Conservation (phyloP, 1,139 yeast species). For the Saccharomyces hybrid region DNA sequence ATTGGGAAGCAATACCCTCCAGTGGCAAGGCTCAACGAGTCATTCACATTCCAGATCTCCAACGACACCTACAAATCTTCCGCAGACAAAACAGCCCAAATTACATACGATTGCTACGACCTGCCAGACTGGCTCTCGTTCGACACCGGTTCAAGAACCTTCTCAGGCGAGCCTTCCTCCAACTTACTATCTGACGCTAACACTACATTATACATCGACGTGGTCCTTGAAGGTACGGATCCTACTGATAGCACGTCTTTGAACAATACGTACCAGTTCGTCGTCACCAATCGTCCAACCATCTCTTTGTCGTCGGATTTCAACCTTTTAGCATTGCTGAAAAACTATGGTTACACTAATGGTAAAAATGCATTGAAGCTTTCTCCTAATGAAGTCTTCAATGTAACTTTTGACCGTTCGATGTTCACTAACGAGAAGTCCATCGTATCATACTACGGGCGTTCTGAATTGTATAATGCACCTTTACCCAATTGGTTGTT, state of each 20-base stretch:
- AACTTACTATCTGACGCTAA: constrained; percentile 38
- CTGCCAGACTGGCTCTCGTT: constrained; percentile 77
- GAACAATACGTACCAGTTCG: constrained; percentile 45
- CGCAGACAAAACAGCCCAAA: constrained; percentile 34
- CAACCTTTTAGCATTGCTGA: constrained; percentile 44
- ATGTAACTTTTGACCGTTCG: constrained; percentile 51
- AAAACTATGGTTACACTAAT: constrained; percentile 57
- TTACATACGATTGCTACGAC: constrained; percentile 48
- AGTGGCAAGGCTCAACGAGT: constrained; percentile 64
- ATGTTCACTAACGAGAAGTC: constrained; percentile 42
- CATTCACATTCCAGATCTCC: constrained; percentile 63
- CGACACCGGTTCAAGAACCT: constrained; percentile 51
- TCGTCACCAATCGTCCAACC: constrained; percentile 51
- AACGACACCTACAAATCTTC: constrained; percentile 59
- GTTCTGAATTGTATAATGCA: constrained; percentile 60
- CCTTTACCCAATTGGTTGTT: constrained; percentile 87
- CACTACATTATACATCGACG: constrained; percentile 32
- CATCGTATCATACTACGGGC: constrained; percentile 73
- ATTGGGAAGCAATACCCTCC: constrained; percentile 78
- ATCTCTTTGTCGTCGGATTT: constrained; percentile 35
- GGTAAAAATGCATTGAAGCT: constrained; percentile 71
- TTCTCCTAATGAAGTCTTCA: constrained; percentile 58
- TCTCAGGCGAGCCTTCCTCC: constrained; percentile 60
- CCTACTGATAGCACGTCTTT: constrained; percentile 39
- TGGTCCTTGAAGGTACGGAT: constrained; percentile 62